Evolutionary conservation across 306 rosid genomes (phyloP).

Genomic region (Abrus pulchellus): DNA sequence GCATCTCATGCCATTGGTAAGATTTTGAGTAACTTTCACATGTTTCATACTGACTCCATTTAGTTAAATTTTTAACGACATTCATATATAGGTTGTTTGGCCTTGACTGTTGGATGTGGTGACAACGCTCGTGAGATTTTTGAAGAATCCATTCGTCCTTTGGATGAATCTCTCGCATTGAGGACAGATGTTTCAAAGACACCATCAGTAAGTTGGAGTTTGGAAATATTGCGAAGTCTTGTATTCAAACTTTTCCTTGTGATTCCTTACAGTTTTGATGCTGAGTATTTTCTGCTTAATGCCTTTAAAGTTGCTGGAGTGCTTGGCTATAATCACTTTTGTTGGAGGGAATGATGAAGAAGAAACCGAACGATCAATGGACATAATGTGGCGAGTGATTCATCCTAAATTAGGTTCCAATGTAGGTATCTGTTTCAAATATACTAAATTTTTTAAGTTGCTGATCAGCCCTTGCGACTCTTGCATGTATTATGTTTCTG

Average conservation of each 20-base stretch:
- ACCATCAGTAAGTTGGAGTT: slow-evolving; percentile 58
- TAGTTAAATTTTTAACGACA: slow-evolving; percentile 33
- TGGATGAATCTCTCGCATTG: slow-evolving; percentile 74
- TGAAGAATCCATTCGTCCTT: slow-evolving; percentile 64
- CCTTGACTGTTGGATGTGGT: slow-evolving; percentile 81
- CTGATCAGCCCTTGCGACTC: slow-evolving; percentile 14
- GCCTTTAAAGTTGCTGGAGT: slow-evolving; percentile 77
- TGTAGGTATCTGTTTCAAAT: slow-evolving; percentile 55
- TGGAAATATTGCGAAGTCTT: slow-evolving; percentile 26
- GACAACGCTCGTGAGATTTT: slow-evolving; percentile 84
- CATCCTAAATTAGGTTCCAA: slow-evolving; percentile 84
- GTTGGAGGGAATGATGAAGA: slow-evolving; percentile 87
- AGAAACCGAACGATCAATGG: slow-evolving; percentile 87
- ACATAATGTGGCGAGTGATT: slow-evolving; percentile 92
- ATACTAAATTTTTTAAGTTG: neutral
- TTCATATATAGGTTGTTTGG: slow-evolving; percentile 69
- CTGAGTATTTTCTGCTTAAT: slow-evolving; percentile 40
- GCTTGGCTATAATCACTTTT: slow-evolving; percentile 87
- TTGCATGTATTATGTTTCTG: neutral
- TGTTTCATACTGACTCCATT: neutral
- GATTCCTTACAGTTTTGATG: neutral
- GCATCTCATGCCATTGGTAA: slow-evolving; percentile 87
- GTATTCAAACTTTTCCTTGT: neutral
- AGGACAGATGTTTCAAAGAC: slow-evolving; percentile 63
- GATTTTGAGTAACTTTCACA: slow-evolving; percentile 43